Base-by-base conservation (phyloP, 73 alveolate genomes). In the Chromera velia region DNA sequence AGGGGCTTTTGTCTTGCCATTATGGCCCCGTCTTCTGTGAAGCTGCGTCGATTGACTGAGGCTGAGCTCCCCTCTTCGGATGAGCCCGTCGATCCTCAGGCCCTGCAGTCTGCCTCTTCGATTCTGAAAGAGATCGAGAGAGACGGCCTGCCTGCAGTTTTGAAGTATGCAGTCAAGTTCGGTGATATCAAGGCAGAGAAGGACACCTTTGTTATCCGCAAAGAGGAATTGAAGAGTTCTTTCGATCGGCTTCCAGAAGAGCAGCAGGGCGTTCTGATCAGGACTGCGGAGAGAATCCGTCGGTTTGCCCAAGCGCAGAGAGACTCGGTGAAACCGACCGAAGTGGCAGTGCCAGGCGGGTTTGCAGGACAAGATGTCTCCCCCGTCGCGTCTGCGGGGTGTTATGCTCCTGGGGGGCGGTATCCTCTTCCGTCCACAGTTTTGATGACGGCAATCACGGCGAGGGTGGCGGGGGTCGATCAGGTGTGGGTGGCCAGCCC, bases 361-460 rank as follows among this genome's bases (percentile, higher is more conserved):
- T 40, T 40, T 40, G 55, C 55, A 13, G 70, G 70, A 1, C 70
- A 55, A 29, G 1, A 24, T 55, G 70, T 55, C 10, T 1, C n/a
- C 28, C 70, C 70, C 27, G 70, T 55, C 30, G 70, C 7, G n/a
- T 6, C 32, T 1, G 70, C 70, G 7, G 70, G 70, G 27, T 55
- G 70, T 29, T 55, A 55, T 55, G 70, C 70, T 1, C 70, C 70
- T 17, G 70, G 70, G 4, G 70, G 70, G 31, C 7, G 70, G n/a
- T 55, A 55, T 17, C 70, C 70, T 1, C 70, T 55, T 17, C 70
- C 70, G 31, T 55, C 70, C 24, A 10, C 70, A 7, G 70, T 55
- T 9, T 17, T 55, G 70, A 55, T 55, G 70, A 55, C 70, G 27
- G 70, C 70, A 1, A 22, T 17, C 70, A 55, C 70, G 7, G 70